Evolutionary conservation across 164 flowering plant species (phyloP), one percentile per base, ranked within the genome.

Genomic region (Piper longum): DNA sequence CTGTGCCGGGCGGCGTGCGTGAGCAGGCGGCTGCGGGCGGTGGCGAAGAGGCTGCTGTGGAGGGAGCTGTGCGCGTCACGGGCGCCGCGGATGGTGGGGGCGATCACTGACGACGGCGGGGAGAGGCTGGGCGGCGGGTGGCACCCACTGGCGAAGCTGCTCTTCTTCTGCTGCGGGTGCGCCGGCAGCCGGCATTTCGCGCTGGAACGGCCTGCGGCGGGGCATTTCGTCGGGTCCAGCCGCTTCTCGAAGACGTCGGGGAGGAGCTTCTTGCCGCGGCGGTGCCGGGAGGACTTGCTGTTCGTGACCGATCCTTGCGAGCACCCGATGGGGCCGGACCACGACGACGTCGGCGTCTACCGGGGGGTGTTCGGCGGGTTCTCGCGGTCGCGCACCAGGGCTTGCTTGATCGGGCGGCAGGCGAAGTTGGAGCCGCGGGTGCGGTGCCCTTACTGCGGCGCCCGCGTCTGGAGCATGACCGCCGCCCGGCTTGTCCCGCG

Each of bases 191-290:
- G 69, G 39, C 67, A 81, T 57, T 83, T 87, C 72, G 58, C 54
- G n/a, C n/a, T 76, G 64, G 66, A 66, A n/a, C 75, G 55, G 3
- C n/a, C 79, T 0, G 7, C 65, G 3, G 79, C 81, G 69, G 91
- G 91, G 1, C 97, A 91, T 63, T 79, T 88, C 58, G 78, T 68
- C 43, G 62, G 64, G 8, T 63, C 66, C 16, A 62, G 89, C 4
- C 85, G 97, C 43, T 91, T 91, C 67, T 91, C 97, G 44, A 91
- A 91, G 69, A 91, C 97, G 14, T 85, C 96, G 36, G 97, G 97
- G 11, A 82, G 76, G 78, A 91, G 96, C 67, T 91, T 91, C 66
- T 43, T 91, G 67, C 41, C 71, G 43, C 78, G 70, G 71, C 65
- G 56, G 54, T 88, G 91, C 58, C 63, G 85, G 16, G 80, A 75